Evolutionary conservation across 192 early-diverging fungal genomes (phyloP).

Genomic region (Rhizophlyctis rosea): DNA sequence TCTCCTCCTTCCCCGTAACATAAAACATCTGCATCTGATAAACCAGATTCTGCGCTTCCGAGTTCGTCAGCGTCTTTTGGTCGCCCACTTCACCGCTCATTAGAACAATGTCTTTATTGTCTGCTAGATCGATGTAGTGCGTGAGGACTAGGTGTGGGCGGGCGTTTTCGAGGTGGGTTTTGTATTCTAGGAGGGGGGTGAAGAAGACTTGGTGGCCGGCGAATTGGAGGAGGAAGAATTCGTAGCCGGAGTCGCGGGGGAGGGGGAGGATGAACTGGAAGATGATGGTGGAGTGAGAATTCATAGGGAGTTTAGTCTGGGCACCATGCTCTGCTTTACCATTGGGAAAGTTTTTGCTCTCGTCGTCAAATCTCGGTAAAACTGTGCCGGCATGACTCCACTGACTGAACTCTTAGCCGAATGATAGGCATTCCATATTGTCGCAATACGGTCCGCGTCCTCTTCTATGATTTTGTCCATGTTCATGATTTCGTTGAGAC

Average conservation of each 20-base stretch:
- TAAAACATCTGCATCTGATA: slow-evolving; percentile 85
- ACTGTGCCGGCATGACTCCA: slow-evolving; percentile 59
- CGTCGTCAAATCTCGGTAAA: slow-evolving; percentile 55
- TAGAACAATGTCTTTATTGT: slow-evolving; percentile 79
- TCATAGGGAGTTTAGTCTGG: neutral
- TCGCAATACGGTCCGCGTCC: slow-evolving; percentile 27
- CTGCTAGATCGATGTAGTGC: slow-evolving; percentile 80
- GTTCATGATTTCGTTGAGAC: slow-evolving; percentile 32
- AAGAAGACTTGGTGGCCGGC: slow-evolving; percentile 81
- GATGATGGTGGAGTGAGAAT: neutral
- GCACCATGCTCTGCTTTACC: slow-evolving; percentile 29
- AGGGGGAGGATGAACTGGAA: slow-evolving; percentile 81
- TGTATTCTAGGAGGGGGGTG: slow-evolving; percentile 80
- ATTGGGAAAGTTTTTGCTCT: slow-evolving; percentile 56
- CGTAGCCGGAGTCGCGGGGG: slow-evolving; percentile 73
- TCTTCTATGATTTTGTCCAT: slow-evolving; percentile 29
- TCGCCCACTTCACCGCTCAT: slow-evolving; percentile 79
- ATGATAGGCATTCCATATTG: slow-evolving; percentile 79
- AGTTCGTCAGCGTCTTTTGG: slow-evolving; percentile 49
- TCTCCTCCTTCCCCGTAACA: slow-evolving; percentile 65
- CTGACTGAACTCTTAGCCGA: slow-evolving; percentile 55
- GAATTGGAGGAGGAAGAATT: slow-evolving; percentile 85
- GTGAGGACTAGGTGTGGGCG: slow-evolving; percentile 80
- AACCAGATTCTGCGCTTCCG: slow-evolving; percentile 76
- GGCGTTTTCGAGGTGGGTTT: slow-evolving; percentile 74